A percentile compares a stretch with the other conserved stretches of the same genome.
Evolutionary conservation across 768 basidiomycete genomes (phyloP).

Genomic region (Coprinopsis strossmayeri): DNA sequence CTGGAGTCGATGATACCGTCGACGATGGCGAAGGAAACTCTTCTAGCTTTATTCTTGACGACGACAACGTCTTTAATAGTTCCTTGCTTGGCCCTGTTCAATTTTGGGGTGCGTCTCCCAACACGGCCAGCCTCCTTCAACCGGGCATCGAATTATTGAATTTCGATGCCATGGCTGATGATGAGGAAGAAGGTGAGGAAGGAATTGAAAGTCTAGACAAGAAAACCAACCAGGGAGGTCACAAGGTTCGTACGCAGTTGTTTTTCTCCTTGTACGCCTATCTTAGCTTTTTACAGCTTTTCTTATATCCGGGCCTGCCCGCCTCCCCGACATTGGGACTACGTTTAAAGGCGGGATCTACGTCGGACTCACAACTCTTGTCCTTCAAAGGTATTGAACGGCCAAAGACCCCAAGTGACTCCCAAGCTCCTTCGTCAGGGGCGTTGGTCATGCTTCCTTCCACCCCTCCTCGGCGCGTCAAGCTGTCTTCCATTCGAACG

Average conservation of each 20-base stretch:
- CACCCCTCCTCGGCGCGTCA: constrained; percentile 31
- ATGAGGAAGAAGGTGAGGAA: constrained; percentile 23
- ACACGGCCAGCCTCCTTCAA: constrained; percentile 22
- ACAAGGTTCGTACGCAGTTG: constrained; percentile 17
- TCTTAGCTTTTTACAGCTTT: constrained; percentile 24
- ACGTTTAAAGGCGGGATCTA: constrained; percentile 20
- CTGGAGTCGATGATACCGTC: constrained; percentile 17
- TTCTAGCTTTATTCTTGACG: constrained; percentile 15
- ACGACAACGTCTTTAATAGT: constrained; percentile 28
- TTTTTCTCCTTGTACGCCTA: not conserved
- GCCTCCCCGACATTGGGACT: constrained; percentile 40
- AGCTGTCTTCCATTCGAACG: constrained; percentile 56
- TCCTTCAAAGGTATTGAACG: constrained; percentile 11
- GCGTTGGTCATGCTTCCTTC: constrained; percentile 26
- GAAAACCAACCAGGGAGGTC: constrained; percentile 23
- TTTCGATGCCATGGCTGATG: constrained; percentile 21
- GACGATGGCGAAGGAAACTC: constrained; percentile 12
- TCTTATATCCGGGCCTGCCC: constrained; percentile 34
- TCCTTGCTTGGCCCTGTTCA: constrained; percentile 35
- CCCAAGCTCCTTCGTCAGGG: constrained; percentile 8
- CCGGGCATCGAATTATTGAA: constrained; percentile 35
- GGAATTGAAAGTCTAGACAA: constrained; percentile 1
- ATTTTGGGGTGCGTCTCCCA: constrained; percentile 35
- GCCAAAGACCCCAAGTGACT: constrained; percentile 20
- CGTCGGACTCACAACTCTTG: constrained; percentile 7